These are phyloP conservation scores for Trichophyton schoenleinii DNA, from an alignment of 2,329 filamentous ascomycete genomes.

Conservation along the genomic window DNA sequence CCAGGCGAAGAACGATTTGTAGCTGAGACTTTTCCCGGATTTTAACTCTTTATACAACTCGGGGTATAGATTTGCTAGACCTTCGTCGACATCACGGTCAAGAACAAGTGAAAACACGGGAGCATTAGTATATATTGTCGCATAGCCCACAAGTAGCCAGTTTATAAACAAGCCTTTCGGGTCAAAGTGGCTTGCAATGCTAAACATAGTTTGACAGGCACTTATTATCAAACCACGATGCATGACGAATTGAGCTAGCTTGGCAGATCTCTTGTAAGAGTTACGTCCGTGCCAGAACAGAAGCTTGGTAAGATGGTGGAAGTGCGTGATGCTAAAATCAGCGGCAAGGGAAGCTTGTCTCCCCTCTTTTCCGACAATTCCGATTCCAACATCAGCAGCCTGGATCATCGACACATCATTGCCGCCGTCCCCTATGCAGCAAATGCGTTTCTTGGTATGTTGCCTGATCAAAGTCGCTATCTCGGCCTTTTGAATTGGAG, in stretches of 20 bases:
- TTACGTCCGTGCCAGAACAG: conserved; percentile 99
- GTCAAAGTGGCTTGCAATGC: conserved; percentile 81
- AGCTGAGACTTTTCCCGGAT: conserved; percentile 69
- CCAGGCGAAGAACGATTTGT: conserved; percentile 95
- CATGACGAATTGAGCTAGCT: conserved; percentile 95
- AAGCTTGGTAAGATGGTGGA: conserved; percentile 86
- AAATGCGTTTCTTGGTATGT: conserved; percentile 87
- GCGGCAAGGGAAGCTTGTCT: conserved; percentile 87
- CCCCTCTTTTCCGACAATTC: conserved; percentile 96
- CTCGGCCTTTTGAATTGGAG: conserved; percentile 92
- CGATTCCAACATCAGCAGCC: conserved; percentile 91
- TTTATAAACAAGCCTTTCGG: conserved; percentile 91
- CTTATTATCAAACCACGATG: conserved; percentile 90
- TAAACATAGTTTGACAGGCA: conserved; percentile 95
- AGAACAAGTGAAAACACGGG: conserved; percentile 89
- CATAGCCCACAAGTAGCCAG: conserved; percentile 94
- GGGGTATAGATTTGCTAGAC: conserved; percentile 84
- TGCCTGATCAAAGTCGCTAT: conserved; percentile 80
- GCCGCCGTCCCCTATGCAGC: conserved; percentile 93
- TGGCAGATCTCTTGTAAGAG: conserved; percentile 89
- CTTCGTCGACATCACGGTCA: conserved; percentile 89
- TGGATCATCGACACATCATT: conserved; percentile 99
- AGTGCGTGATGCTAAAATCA: conserved; percentile 93
- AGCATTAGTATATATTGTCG: conserved; percentile 85
- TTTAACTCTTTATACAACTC: conserved; percentile 98